These are phyloP conservation scores for Lactarius tabidus DNA, from an alignment of 768 basidiomycete genomes.

Conservation along the genomic window DNA sequence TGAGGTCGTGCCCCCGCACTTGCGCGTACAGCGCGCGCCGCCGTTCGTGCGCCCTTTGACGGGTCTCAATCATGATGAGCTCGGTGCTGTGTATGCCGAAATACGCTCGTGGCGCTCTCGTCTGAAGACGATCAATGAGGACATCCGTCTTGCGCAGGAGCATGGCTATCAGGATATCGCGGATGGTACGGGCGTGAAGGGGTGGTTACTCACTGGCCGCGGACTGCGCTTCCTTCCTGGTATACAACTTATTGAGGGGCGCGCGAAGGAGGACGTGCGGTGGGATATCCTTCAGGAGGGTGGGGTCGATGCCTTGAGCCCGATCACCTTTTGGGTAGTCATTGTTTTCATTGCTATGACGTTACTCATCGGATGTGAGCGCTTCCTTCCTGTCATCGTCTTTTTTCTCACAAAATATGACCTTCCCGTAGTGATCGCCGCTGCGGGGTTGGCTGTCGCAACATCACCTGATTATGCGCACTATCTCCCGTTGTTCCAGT, in stretches of 20 bases:
- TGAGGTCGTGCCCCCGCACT: conserved; percentile 55
- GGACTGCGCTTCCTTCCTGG: conserved; percentile 61
- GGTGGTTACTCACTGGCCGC: conserved; percentile 74
- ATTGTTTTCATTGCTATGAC: conserved; percentile 46
- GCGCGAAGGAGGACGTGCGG: conserved; percentile 77
- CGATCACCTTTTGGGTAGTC: conserved; percentile 54
- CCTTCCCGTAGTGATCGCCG: conserved; percentile 63
- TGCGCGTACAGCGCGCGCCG: conserved; percentile 61
- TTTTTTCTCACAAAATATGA: not conserved
- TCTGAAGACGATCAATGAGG: conserved; percentile 67
- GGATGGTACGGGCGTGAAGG: conserved; percentile 62
- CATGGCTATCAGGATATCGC: conserved; percentile 69
- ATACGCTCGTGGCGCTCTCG: conserved; percentile 67
- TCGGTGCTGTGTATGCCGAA: conserved; percentile 61
- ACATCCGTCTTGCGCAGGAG: conserved; percentile 66
- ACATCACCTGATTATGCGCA: conserved; percentile 71
- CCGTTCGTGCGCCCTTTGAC: conserved; percentile 76
- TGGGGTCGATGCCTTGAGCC: conserved; percentile 45
- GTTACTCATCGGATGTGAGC: conserved; percentile 60
- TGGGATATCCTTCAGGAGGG: conserved; percentile 69
- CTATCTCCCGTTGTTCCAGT: conserved; percentile 60
- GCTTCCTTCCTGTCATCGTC: not conserved
- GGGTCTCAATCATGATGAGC: conserved; percentile 60
- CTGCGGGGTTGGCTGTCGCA: conserved; percentile 60
- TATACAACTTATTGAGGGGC: conserved; percentile 67